Conservation (phyloP, 495 filamentous ascomycete genomes). For the Lasiosphaeriaceae sp. region DNA sequence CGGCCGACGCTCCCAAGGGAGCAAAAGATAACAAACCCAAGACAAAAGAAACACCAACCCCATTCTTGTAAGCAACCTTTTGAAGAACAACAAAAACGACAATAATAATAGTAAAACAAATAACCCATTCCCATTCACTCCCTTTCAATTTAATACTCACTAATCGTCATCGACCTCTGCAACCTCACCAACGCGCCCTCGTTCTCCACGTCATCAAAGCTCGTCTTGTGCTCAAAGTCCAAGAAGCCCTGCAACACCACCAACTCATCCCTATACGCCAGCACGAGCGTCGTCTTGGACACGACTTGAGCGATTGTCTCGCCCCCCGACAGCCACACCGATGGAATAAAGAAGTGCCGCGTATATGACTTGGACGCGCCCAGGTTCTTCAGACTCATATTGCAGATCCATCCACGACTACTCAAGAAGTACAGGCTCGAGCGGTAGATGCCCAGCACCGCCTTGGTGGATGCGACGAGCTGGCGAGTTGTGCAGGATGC, state of each 20-base stretch:
- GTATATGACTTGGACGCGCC: conserved; percentile 2
- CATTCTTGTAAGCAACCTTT: too few relatives aligned
- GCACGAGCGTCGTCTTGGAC: conserved; percentile 13
- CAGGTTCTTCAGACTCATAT: conserved; percentile 12
- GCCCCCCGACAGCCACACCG: conserved; percentile 19
- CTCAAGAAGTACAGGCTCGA: conserved; percentile 19
- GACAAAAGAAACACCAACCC: too few relatives aligned
- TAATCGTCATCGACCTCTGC: background rate
- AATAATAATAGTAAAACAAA: background rate
- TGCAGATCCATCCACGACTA: conserved; percentile 20
- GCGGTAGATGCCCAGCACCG: conserved; percentile 10
- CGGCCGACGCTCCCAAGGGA: too few relatives aligned
- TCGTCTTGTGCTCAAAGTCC: conserved; percentile 21
- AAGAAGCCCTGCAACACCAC: conserved; percentile 22
- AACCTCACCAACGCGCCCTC: background rate
- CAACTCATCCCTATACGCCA: conserved; percentile 18
- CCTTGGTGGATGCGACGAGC: conserved; percentile 3
- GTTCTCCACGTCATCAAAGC: conserved; percentile 6
- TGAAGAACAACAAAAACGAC: too few relatives aligned
- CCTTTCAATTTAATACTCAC: too few relatives aligned
- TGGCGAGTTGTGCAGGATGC: background rate
- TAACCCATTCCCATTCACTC: background rate
- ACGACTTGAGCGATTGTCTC: conserved; percentile 15
- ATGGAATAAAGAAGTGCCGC: conserved; percentile 24
- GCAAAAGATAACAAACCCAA: too few relatives aligned